Conservation (phyloP, 495 filamentous ascomycete species). For the Chaetomium fimeti region DNA sequence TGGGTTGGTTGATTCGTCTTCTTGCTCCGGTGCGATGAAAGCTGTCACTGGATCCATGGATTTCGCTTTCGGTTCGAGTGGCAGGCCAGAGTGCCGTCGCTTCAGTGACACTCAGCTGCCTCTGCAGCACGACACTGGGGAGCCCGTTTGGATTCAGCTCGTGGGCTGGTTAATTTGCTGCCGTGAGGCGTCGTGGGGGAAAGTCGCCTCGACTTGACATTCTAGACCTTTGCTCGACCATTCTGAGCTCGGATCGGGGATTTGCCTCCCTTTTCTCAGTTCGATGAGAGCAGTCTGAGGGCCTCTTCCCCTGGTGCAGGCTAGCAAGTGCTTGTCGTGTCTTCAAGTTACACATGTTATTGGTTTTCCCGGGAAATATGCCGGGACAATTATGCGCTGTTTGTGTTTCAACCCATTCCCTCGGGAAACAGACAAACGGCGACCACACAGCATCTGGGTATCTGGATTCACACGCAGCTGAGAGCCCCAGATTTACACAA, state of each 20-base stretch:
- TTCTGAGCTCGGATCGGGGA: background rate
- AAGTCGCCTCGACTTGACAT: background rate
- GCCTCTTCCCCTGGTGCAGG: background rate
- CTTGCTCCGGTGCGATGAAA: background rate
- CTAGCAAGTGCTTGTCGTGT: background rate
- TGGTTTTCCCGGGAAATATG: background rate
- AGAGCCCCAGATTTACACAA: background rate
- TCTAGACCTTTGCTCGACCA: background rate
- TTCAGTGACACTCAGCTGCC: background rate
- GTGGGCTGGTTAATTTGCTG: conserved; percentile 7
- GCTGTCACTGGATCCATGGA: background rate
- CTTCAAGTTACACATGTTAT: background rate
- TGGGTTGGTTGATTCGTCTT: too few species aligned
- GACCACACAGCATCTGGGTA: background rate
- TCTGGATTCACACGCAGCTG: background rate
- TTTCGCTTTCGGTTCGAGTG: too few species aligned
- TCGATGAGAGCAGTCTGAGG: background rate
- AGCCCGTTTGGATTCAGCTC: conserved; percentile 1
- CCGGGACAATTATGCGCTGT: background rate
- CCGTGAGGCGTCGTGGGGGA: background rate
- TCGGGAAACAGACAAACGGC: background rate
- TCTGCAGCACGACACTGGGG: background rate
- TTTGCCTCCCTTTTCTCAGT: background rate
- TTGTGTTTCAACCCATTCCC: background rate
- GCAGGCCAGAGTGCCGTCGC: background rate